Conservation (phyloP, 768 basidiomycete genomes). For the Postia placenta region DNA sequence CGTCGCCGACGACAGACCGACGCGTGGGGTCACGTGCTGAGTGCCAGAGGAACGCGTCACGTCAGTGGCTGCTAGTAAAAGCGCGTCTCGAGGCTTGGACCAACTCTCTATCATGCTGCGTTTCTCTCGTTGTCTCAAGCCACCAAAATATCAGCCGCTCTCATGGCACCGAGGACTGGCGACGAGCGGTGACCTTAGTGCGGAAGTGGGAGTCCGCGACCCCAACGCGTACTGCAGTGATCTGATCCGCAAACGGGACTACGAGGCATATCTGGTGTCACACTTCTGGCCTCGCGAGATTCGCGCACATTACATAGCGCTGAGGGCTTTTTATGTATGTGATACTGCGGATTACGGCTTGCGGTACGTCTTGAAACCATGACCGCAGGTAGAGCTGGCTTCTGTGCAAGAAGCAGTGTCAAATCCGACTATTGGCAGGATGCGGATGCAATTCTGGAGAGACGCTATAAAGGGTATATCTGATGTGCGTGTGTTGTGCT, state of each 20-base stretch:
- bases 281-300: slow-evolving; percentile 65
- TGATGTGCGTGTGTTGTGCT: slow-evolving; percentile 44
- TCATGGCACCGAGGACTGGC: background rate
- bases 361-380: slow-evolving; percentile 1
- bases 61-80: no score
- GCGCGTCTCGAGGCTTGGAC: no score
- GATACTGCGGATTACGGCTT: background rate
- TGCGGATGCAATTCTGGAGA: slow-evolving; percentile 85
- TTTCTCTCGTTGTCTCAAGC: background rate
- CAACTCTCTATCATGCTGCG: no score
- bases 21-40: background rate
- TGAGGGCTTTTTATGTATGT: slow-evolving; percentile 74
- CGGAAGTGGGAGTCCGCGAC: slow-evolving; percentile 12
- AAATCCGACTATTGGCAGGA: slow-evolving; percentile 67
- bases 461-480: slow-evolving; percentile 66
- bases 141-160: background rate
- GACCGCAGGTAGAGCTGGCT: slow-evolving; percentile 63
- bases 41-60: background rate
- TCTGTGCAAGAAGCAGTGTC: slow-evolving; percentile 73
- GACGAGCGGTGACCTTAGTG: background rate
- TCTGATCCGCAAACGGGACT: slow-evolving; percentile 74
- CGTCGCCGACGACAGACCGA: background rate
- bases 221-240: slow-evolving; percentile 60
- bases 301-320: slow-evolving; percentile 66
- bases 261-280: slow-evolving; percentile 68